Percentiles rank a stretch among this genome's conserved stretches.
phyloP scores from a whole-genome alignment of 225 moss, liverwort and hornwort genomes.

The Rhytidiadelphus loreus region DNA sequence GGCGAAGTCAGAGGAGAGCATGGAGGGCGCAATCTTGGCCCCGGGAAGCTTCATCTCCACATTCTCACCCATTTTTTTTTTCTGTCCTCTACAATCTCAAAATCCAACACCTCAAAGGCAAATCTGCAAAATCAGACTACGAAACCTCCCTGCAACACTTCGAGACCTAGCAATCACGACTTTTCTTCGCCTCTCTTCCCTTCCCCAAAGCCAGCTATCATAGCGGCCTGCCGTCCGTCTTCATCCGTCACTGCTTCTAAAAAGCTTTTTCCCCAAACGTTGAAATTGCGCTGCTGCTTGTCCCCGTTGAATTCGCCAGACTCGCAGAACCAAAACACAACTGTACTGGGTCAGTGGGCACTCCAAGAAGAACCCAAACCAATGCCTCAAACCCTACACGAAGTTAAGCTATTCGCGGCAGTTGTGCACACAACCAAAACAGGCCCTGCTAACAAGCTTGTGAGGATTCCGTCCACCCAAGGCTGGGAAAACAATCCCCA shows the following conservation, averaged over 20 bases:
- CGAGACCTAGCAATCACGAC: too few relatives aligned
- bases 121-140: not conserved
- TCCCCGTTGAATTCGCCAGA: not conserved
- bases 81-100: not conserved
- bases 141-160: not conserved
- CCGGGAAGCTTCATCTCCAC: constrained; percentile 19
- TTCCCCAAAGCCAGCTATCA: not conserved
- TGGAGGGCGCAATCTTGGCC: constrained; percentile 86
- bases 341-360: not conserved
- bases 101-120: not conserved
- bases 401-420: not conserved
- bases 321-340: not conserved
- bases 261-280: not conserved
- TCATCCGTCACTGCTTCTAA: not conserved
- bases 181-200: not conserved
- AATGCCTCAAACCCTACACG: not conserved
- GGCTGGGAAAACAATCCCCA: not conserved
- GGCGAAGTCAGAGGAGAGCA: constrained; percentile 97
- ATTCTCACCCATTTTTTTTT: constrained; percentile 1
- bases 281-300: not conserved
- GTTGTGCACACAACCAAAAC: not conserved
- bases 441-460: not conserved
- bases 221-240: not conserved
- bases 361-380: not conserved
- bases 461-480: too few relatives aligned